Evolutionary conservation across 805 yeast species (phyloP), one percentile per base, ranked within the genome.

Genomic region (Lipomyces orientalis): DNA sequence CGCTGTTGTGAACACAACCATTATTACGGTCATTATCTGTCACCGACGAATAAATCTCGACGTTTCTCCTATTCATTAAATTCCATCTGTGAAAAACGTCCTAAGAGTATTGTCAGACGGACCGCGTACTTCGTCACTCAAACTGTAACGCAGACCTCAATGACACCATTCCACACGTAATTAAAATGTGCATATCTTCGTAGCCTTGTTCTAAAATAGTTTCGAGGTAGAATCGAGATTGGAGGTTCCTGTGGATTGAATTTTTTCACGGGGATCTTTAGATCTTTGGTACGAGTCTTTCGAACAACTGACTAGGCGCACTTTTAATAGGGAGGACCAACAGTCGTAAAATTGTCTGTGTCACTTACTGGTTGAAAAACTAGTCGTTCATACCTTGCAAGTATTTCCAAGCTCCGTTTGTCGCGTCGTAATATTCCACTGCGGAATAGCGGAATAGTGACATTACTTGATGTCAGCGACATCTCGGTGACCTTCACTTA

Each of bases 71-170:
- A n/a, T 33, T 39, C 65, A 62, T 57, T 10, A 46, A 16, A 51
- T 62, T 62, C 58, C 54, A 51, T 16, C 61, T 60, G 29, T 49
- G 58, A 19, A 46, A 35, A 4, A 62, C 65, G 14, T 78, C 81
- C 61, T 62, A 31, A 22, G 34, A 8, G 9, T 14, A 16, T 9
- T 5, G 49, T 43, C n/a, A 43, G n/a, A 5, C 16, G 12, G 2
- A n/a, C 49, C 1, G 16, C 49, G 29, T 25, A 25, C n/a, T 9
- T 43, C 22, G 49, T n/a, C 6, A n/a, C n/a, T 8, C 6, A 16
- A 43, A 2, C 1, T 16, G n/a, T 16, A 6, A 43, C 49, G 8
- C 5, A 43, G n/a, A 43, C 49, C 49, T 43, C 49, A 43, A 43
- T 16, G 10, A 43, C 49, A 43, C 49, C 49, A 43, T 43, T 43